Evolutionary conservation across 495 filamentous ascomycete species (phyloP).

Genomic region (Pseudotulostoma volvatum): DNA sequence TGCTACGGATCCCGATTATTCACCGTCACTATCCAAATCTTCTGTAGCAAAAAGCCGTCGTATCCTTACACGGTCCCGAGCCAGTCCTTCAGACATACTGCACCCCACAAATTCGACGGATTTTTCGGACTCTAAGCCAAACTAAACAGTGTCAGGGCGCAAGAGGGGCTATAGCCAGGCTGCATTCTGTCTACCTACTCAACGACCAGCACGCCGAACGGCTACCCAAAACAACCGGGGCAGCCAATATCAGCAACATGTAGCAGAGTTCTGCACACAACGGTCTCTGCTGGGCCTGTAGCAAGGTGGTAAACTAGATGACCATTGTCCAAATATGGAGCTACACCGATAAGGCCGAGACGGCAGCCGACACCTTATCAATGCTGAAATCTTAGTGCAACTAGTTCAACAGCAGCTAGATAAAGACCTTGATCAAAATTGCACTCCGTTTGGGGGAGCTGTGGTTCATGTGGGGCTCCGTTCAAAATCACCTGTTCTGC

Average conservation of each 20-base stretch:
- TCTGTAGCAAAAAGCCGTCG: conserved; percentile 7
- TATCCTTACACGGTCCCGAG: conserved; percentile 10
- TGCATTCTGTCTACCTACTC: conserved; percentile 5
- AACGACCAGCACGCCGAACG: conserved; percentile 1
- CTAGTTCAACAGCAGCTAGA: conserved; percentile 14
- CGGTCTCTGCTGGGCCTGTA: conserved; percentile 30
- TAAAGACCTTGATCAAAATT: conserved; percentile 13
- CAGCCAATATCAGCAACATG: neutral
- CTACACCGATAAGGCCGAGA: conserved; percentile 13
- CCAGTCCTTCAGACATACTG: conserved; percentile 6
- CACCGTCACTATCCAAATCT: conserved; percentile 3
- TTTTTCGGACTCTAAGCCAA: conserved; percentile 10
- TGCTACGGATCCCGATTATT: no score
- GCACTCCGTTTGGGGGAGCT: conserved; percentile 9
- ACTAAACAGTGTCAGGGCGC: conserved; percentile 8
- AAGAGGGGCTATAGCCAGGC: conserved; percentile 17
- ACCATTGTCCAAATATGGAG: conserved; percentile 25
- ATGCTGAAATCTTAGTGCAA: conserved; percentile 4
- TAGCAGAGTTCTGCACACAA: conserved; percentile 23
- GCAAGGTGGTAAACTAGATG: conserved; percentile 7
- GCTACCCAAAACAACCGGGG: no score
- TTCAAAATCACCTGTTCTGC: conserved; percentile 24
- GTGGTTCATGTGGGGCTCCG: conserved; percentile 15
- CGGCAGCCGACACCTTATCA: conserved; percentile 9
- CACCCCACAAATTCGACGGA: no score